phyloP scores from a whole-genome alignment of 768 basidiomycete genomes.

The Dictyophora rubrovolvata region DNA sequence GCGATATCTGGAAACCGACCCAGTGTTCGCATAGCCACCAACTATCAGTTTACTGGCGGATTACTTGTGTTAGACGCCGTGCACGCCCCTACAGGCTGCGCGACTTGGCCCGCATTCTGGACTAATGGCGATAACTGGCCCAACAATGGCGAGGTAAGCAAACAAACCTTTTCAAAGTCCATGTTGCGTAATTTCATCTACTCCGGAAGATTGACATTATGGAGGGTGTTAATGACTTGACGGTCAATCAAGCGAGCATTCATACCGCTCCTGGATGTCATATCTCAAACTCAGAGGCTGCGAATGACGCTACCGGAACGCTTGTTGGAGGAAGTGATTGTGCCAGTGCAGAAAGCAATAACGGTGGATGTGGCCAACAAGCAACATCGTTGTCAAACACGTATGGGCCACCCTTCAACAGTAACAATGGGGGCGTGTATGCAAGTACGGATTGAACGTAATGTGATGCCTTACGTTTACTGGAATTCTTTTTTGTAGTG shows the following conservation, averaged over 20 bases:
- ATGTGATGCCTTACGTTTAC: slow-evolving; percentile 3
- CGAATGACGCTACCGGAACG: slow-evolving; percentile 36
- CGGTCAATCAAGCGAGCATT: slow-evolving; percentile 71
- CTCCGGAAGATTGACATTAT: slow-evolving; percentile 66
- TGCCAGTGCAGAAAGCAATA: slow-evolving; percentile 55
- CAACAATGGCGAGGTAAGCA: slow-evolving; percentile 19
- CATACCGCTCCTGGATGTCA: slow-evolving; percentile 68
- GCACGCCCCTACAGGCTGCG: slow-evolving; percentile 88
- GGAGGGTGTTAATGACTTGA: slow-evolving; percentile 76
- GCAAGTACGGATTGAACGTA: slow-evolving; percentile 49
- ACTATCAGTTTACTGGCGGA: slow-evolving; percentile 48
- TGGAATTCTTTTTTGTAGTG: slow-evolving; percentile 38
- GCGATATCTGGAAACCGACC: slow-evolving; percentile 56
- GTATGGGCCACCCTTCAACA: slow-evolving; percentile 83
- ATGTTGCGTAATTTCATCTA: background rate
- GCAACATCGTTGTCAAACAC: slow-evolving; percentile 33
- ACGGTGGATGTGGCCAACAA: slow-evolving; percentile 72
- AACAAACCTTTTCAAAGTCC: background rate
- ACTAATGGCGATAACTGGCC: slow-evolving; percentile 41
- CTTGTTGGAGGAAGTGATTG: slow-evolving; percentile 68
- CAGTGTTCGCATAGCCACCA: slow-evolving; percentile 69
- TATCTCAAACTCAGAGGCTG: slow-evolving; percentile 35
- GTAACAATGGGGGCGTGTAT: slow-evolving; percentile 79
- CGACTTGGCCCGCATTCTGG: slow-evolving; percentile 70
- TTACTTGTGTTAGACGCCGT: slow-evolving; percentile 74